Evolutionary conservation across 2,329 filamentous ascomycete genomes (phyloP).

Genomic region (Neophaeococcomyces mojaviensis): DNA sequence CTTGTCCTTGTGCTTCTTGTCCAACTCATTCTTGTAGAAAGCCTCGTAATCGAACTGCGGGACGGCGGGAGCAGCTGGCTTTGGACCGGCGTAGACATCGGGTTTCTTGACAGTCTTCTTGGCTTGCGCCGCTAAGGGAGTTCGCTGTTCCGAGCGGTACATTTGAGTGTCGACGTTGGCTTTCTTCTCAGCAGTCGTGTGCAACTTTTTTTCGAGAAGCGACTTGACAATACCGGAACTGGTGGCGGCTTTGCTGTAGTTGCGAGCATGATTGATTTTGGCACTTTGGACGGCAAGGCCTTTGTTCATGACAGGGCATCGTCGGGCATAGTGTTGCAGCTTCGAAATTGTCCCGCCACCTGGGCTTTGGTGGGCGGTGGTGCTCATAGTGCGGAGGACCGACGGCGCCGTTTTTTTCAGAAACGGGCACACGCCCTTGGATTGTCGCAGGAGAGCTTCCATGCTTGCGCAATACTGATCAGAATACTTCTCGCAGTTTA

Average conservation of each 20-base stretch:
- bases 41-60: conserved; percentile 78
- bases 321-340: conserved; percentile 84
- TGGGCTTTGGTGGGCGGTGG: conserved; percentile 56
- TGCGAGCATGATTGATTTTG: conserved; percentile 26
- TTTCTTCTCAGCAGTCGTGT: conserved; percentile 70
- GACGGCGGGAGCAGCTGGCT: conserved; percentile 41
- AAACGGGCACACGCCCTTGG: conserved; percentile 94
- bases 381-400: conserved; percentile 80
- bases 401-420: conserved; percentile 89
- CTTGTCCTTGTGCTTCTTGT: conserved; percentile 99
- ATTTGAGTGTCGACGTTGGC: conserved; percentile 63
- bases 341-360: conserved; percentile 95
- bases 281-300: conserved; percentile 75
- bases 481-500: background rate
- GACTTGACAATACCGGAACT: conserved; percentile 27
- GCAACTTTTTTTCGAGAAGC: conserved; percentile 50
- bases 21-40: conserved; percentile 81
- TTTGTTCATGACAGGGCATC: conserved; percentile 98
- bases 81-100: conserved; percentile 32
- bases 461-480: conserved; percentile 42
- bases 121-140: background rate
- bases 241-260: conserved; percentile 28
- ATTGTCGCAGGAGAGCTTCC: conserved; percentile 92
- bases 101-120: conserved; percentile 16
- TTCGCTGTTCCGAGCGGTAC: conserved; percentile 41